A percentile compares a stretch with the other conserved stretches of the same genome.
Conservation (phyloP, 2,329 filamentous ascomycete genomes). For the Endocalyx cinctus region DNA sequence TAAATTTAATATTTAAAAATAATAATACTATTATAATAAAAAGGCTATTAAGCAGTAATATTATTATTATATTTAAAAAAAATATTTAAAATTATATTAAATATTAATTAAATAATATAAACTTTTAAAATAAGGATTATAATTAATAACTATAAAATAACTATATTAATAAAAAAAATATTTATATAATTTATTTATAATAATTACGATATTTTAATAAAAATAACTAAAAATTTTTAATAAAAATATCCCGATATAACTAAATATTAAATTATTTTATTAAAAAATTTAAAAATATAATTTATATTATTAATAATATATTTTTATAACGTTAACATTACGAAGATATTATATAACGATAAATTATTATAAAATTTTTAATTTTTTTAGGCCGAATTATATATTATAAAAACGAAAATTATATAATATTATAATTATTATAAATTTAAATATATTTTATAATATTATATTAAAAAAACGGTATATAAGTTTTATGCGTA, state of each 20-base stretch:
- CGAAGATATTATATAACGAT: background rate
- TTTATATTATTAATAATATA: conserved; percentile 1
- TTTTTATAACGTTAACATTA: too few relatives aligned
- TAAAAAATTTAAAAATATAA: conserved; percentile 3
- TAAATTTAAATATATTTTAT: conserved; percentile 2
- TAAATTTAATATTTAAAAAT: conserved; percentile 5
- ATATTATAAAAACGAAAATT: background rate
- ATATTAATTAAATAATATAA: conserved; percentile 1
- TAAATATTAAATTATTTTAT: conserved; percentile 3
- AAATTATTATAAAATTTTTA: background rate
- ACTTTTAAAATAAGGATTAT: conserved; percentile 3
- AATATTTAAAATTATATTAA: conserved; percentile 2
- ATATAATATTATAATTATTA: conserved; percentile 1
- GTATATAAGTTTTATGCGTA: too few relatives aligned
- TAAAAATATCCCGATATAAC: conserved; percentile 4
- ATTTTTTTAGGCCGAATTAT: conserved; percentile 1
- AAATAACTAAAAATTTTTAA: conserved; percentile 1
- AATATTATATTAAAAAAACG: too few relatives aligned
- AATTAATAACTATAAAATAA: conserved; percentile 2
- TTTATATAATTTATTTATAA: conserved; percentile 1
- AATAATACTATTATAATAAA: conserved; percentile 2
- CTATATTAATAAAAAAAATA: conserved; percentile 2
- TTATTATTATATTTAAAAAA: conserved; percentile 4
- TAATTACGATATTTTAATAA: conserved; percentile 2
- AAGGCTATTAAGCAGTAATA: too few relatives aligned